Evolutionary conservation across 805 yeast genomes (phyloP).

Genomic region (Cyberlindnera americana): DNA sequence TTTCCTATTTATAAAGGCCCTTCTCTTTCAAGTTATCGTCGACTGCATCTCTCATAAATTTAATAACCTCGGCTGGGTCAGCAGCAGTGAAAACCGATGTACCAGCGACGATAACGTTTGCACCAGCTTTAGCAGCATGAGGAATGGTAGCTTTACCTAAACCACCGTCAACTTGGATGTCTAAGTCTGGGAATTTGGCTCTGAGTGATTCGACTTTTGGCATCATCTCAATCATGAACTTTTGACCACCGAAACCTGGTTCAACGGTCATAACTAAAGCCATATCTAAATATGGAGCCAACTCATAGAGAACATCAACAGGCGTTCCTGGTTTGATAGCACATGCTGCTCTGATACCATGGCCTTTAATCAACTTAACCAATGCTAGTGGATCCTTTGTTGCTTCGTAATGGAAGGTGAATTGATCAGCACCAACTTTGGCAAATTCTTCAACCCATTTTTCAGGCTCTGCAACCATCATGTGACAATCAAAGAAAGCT

Average conservation of each 20-base stretch:
- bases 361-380: slow-evolving; percentile 67
- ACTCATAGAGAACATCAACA: slow-evolving; percentile 73
- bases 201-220: slow-evolving; percentile 84
- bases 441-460: slow-evolving; percentile 93
- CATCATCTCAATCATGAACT: slow-evolving; percentile 95
- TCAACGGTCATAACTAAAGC: slow-evolving; percentile 98
- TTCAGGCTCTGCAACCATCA: slow-evolving; percentile 94
- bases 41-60: slow-evolving; percentile 62
- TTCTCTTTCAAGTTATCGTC: slow-evolving; percentile 40
- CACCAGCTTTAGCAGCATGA: slow-evolving; percentile 93
- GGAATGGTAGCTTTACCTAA: slow-evolving; percentile 81
- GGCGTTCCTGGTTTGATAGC: slow-evolving; percentile 93
- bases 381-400: slow-evolving; percentile 73
- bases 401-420: slow-evolving; percentile 94
- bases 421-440: slow-evolving; percentile 91
- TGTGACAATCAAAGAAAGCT: slow-evolving; percentile 87
- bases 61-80: slow-evolving; percentile 74
- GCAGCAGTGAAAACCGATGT: slow-evolving; percentile 87
- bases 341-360: slow-evolving; percentile 91
- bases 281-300: slow-evolving; percentile 83
- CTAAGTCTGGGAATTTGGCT: slow-evolving; percentile 65
- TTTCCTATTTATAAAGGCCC: slow-evolving; percentile 30
- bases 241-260: slow-evolving; percentile 99
- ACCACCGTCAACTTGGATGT: slow-evolving; percentile 97
- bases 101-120: slow-evolving; percentile 97